Conservation (phyloP, 768 basidiomycete species). For the Leccinellum albellum region DNA sequence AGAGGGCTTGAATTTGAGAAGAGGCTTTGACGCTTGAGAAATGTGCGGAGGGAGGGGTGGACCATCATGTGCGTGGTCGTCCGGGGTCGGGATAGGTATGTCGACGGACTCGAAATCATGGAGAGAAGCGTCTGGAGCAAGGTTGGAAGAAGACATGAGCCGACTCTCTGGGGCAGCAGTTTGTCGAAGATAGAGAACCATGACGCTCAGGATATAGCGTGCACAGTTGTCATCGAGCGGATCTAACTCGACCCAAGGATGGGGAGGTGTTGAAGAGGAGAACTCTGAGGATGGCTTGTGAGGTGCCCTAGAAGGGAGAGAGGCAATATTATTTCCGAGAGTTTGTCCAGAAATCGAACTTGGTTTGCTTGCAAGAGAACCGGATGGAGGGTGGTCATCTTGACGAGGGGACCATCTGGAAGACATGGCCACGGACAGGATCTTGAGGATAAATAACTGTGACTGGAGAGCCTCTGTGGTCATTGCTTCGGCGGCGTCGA, state of each 20-base stretch:
- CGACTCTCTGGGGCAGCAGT: constrained; percentile 54
- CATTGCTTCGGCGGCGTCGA: constrained; percentile 47
- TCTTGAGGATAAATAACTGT: constrained; percentile 80
- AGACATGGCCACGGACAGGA: constrained; percentile 72
- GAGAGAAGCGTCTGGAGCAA: constrained; percentile 60
- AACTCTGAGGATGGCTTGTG: constrained; percentile 44
- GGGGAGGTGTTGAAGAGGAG: constrained; percentile 29
- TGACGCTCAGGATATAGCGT: constrained; percentile 74
- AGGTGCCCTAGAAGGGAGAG: constrained; percentile 31
- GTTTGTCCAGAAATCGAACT: constrained; percentile 30
- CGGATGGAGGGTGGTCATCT: constrained; percentile 37
- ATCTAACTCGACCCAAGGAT: constrained; percentile 58
- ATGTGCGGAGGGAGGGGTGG: constrained; percentile 38
- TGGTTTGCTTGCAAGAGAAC: constrained; percentile 41
- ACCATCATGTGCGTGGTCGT: constrained; percentile 18
- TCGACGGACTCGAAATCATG: constrained; percentile 70
- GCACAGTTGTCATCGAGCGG: constrained; percentile 81
- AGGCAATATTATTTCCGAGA: constrained; percentile 31
- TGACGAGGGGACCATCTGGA: constrained; percentile 62
- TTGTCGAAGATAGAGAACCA: constrained; percentile 79
- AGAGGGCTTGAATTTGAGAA: constrained; percentile 34
- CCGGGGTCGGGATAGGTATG: constrained; percentile 24
- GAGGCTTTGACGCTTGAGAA: constrained; percentile 34
- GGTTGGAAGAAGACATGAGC: constrained; percentile 57
- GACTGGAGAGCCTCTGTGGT: constrained; percentile 79